Evolutionary conservation across 2,329 filamentous ascomycete species (phyloP), one percentile per base, ranked within the genome.

Genomic region (Talaromyces verruculosus): DNA sequence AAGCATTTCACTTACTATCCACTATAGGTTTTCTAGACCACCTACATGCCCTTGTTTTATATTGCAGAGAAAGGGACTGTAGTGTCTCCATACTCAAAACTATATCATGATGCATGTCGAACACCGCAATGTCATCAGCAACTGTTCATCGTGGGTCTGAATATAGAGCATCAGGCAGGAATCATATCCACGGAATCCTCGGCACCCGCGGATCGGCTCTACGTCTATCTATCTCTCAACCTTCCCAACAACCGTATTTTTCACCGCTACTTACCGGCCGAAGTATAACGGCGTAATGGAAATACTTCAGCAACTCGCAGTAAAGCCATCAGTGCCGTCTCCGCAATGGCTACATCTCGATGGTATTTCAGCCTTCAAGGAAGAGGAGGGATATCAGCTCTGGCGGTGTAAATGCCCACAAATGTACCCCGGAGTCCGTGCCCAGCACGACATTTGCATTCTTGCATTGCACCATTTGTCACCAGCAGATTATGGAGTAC

Each of bases 341-440:
- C 47, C n/a, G 11, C 10, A 13, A 19, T 11, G 8, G 49, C 17
- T 5, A 11, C 17, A 11, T 11, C 0, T 1, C 22, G 25, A n/a
- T 2, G 10, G 15, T 19, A 33, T n/a, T 51, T 53, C 49, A 53
- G 49, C 28, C 49, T 30, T 53, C 15, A 33, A 19, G 3, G 5
- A 5, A 8, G 25, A 33, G 7, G 6, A 15, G n/a, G 8, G 8
- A 10, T 28, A 33, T 53, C 15, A 30, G 8, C 49, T 30, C 22
- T 28, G 47, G 25, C 25, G 47, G 49, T n/a, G 25, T 22, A 47
- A 51, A 2, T 8, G 47, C 22, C 13, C 28, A 33, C 49, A n/a
- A n/a, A 30, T 53, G 49, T n/a, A 53, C 49, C 28, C 49, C 49
- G 49, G 49, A 53, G 28, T 51, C 25, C 47, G 47, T 51, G 15